A percentile compares a stretch with the other conserved stretches of the same genome.
These are phyloP conservation scores for Aspergillus nanangensis DNA, from an alignment of 495 filamentous ascomycete species.

Conservation along the genomic window DNA sequence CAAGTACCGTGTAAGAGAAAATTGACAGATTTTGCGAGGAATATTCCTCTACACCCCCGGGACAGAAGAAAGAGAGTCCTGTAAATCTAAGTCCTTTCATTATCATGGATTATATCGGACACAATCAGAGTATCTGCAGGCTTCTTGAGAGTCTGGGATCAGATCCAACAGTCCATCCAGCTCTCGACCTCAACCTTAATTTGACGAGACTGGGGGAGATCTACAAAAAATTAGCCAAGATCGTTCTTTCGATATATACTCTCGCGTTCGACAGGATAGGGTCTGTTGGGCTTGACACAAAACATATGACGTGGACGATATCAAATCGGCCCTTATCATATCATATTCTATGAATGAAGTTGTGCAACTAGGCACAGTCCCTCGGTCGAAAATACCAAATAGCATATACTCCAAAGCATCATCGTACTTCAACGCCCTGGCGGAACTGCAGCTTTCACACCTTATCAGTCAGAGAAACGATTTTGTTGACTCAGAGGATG, in stretches of 20 bases:
- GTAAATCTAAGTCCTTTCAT: conserved; percentile 18
- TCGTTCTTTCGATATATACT: conserved; percentile 31
- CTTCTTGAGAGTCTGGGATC: conserved; percentile 22
- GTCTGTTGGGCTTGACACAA: conserved; percentile 18
- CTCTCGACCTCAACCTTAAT: conserved; percentile 26
- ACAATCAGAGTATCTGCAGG: conserved; percentile 23
- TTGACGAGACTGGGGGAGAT: conserved; percentile 21
- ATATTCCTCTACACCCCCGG: too few species aligned
- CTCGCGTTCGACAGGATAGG: conserved; percentile 29
- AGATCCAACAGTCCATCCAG: conserved; percentile 1
- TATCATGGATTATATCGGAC: conserved; percentile 39
- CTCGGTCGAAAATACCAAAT: conserved; percentile 28
- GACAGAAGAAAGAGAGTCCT: conserved; percentile 17
- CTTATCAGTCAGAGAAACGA: conserved; percentile 38
- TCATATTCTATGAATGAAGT: conserved; percentile 27
- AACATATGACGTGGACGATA: conserved; percentile 17
- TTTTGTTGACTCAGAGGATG: conserved; percentile 26
- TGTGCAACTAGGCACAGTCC: conserved; percentile 20
- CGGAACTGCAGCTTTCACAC: conserved; percentile 36
- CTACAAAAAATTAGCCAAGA: conserved; percentile 28
- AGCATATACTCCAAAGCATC: conserved; percentile 30
- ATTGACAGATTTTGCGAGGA: too few species aligned
- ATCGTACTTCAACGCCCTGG: conserved; percentile 30
- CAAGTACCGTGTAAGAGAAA: too few species aligned
- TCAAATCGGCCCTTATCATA: conserved; percentile 15